phyloP scores from a whole-genome alignment of 2,329 filamentous ascomycete species.

The Aspergillus aculeatus region DNA sequence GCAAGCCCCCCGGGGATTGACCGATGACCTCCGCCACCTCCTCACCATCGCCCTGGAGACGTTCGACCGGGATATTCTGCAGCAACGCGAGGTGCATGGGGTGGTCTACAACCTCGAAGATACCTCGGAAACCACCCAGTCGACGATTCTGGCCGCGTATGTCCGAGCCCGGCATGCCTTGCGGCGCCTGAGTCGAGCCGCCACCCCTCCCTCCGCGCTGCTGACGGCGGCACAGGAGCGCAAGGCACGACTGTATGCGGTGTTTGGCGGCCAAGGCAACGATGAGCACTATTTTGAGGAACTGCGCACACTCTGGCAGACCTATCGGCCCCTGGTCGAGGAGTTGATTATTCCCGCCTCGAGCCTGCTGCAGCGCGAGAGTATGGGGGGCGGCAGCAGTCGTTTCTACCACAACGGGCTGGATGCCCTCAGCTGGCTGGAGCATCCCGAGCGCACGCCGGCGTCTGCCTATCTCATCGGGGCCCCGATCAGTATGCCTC shows the following conservation, averaged over 20 bases:
- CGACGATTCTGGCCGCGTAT: too few relatives aligned
- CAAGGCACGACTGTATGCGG: conserved; percentile 4
- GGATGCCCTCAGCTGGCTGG: conserved; percentile 27
- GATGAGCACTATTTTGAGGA: conserved; percentile 28
- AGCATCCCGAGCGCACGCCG: conserved; percentile 29
- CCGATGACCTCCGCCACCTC: conserved; percentile 2
- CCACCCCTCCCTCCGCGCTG: too few relatives aligned
- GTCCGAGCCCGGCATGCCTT: too few relatives aligned
- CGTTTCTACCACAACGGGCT: conserved; percentile 25
- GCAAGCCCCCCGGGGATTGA: conserved; percentile 2
- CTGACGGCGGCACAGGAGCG: too few relatives aligned
- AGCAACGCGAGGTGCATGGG: conserved; percentile 10
- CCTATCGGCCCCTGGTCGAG: conserved; percentile 18
- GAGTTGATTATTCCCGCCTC: conserved; percentile 7
- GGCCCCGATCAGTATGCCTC: conserved; percentile 38
- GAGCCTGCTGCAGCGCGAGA: conserved; percentile 1
- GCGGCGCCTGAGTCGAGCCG: too few relatives aligned
- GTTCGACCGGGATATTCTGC: conserved; percentile 12
- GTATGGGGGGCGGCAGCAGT: neutral
- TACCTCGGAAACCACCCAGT: too few relatives aligned
- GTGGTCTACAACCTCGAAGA: conserved; percentile 10
- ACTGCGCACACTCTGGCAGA: conserved; percentile 22
- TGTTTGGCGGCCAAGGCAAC: conserved; percentile 33
- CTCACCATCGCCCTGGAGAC: neutral
- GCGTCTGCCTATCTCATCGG: conserved; percentile 33